phyloP scores from a whole-genome alignment of 768 basidiomycete species.

The Pleurotus djamor region DNA sequence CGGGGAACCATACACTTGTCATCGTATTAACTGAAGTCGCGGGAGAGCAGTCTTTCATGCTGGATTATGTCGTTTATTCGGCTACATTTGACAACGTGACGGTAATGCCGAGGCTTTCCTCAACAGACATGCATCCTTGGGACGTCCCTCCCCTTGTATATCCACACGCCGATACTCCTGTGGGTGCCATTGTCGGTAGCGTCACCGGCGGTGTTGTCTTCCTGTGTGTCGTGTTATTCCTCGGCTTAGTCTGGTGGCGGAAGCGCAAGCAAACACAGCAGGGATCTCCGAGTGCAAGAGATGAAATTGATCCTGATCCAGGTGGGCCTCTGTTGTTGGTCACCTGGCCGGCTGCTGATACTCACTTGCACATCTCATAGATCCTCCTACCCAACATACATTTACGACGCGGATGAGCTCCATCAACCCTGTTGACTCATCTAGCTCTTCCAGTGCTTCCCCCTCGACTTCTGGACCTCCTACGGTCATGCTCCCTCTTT shows the following conservation, averaged over 20 bases:
- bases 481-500: not conserved
- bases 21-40: slow-evolving; percentile 34
- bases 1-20: slow-evolving; percentile 32
- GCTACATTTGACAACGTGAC: slow-evolving; percentile 25
- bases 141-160: not conserved
- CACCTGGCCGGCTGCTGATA: too few relatives aligned
- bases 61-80: slow-evolving; percentile 40
- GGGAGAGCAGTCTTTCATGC: slow-evolving; percentile 25
- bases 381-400: not conserved
- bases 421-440: not conserved
- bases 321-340: not conserved
- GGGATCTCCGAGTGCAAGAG: not conserved
- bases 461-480: not conserved
- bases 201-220: slow-evolving; percentile 14
- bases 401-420: not conserved
- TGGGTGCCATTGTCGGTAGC: slow-evolving; percentile 13
- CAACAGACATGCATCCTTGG: slow-evolving; percentile 4
- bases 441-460: not conserved
- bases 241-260: not conserved
- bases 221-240: not conserved
- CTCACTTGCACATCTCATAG: not conserved
- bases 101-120: slow-evolving; percentile 10
- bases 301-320: slow-evolving; percentile 3
- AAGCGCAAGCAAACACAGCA: not conserved
- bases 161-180: slow-evolving; percentile 1